phyloP scores from a whole-genome alignment of 1,284 basidiomycete species.

The Omphalotus olearius region DNA sequence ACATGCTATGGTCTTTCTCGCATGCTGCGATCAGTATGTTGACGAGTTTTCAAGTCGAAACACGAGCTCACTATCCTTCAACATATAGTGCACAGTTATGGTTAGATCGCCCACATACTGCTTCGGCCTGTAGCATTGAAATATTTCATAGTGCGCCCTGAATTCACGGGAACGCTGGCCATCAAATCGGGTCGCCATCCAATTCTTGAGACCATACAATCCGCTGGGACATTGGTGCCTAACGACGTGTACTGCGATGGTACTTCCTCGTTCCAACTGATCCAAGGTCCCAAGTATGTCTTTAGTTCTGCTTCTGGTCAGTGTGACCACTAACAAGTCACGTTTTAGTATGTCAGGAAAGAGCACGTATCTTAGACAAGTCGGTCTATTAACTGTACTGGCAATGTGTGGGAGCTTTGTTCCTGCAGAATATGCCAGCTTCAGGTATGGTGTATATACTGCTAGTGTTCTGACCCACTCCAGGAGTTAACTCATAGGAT shows the following conservation, averaged over 20 bases:
- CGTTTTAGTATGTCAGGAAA: slow-evolving; percentile 84
- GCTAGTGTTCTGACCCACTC: not conserved
- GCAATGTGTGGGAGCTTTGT: slow-evolving; percentile 90
- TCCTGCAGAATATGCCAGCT: slow-evolving; percentile 86
- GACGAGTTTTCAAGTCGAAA: slow-evolving; percentile 5
- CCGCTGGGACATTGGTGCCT: slow-evolving; percentile 67
- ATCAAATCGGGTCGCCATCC: slow-evolving; percentile 86
- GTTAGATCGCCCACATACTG: slow-evolving; percentile 30
- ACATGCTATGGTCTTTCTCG: slow-evolving; percentile 85
- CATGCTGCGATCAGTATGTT: slow-evolving; percentile 70
- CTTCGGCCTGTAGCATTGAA: not conserved
- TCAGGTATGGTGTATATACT: slow-evolving; percentile 43
- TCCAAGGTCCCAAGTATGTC: slow-evolving; percentile 84
- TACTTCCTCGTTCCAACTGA: slow-evolving; percentile 80
- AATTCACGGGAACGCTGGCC: slow-evolving; percentile 82
- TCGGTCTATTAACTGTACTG: slow-evolving; percentile 81
- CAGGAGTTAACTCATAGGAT: slow-evolving; percentile 38
- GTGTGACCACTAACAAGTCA: not conserved
- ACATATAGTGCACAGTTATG: slow-evolving; percentile 62
- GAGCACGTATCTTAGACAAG: slow-evolving; percentile 87
- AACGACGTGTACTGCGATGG: slow-evolving; percentile 88
- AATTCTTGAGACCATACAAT: slow-evolving; percentile 73
- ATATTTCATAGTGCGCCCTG: slow-evolving; percentile 65
- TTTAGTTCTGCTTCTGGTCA: not conserved
- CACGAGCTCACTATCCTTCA: not conserved